A percentile compares a stretch with the other conserved stretches of the same genome.
phyloP scores from a whole-genome alignment of 441 rosid species.

The Gossypium lobatum region DNA sequence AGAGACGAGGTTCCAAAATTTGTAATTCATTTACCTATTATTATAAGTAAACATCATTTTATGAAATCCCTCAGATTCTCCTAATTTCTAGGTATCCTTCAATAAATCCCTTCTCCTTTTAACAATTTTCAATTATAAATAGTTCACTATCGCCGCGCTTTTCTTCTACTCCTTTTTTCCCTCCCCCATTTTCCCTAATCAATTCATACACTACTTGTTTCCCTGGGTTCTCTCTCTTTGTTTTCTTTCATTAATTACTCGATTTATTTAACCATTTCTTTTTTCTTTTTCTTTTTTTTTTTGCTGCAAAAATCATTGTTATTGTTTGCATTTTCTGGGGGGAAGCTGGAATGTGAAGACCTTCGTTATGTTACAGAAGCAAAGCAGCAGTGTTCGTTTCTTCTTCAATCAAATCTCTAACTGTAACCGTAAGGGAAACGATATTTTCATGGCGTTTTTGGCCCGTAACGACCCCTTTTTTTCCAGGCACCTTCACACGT shows the following conservation, averaged over 20 bases:
- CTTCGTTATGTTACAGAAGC: conserved; percentile 55
- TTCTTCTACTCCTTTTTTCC: background rate
- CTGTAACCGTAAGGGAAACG: background rate
- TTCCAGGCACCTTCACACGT: conserved; percentile 28
- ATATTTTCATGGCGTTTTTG: conserved; percentile 45
- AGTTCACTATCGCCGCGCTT: conserved; percentile 1
- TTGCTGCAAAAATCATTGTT: background rate
- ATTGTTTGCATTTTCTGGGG: background rate
- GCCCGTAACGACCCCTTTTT: conserved; percentile 31
- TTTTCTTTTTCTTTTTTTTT: background rate
- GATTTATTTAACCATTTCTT: background rate
- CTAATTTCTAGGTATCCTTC: background rate
- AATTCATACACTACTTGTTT: background rate
- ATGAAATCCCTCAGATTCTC: background rate
- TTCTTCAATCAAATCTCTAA: conserved; percentile 21
- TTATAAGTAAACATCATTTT: background rate
- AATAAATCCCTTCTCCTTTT: background rate
- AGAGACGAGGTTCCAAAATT: too few species aligned
- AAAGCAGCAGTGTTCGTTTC: conserved; percentile 20
- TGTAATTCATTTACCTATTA: background rate
- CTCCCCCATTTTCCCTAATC: background rate
- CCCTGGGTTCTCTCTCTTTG: background rate
- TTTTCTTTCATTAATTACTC: background rate
- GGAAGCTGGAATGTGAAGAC: conserved; percentile 38
- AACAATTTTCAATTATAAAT: conserved; percentile 1